Percentiles rank a stretch among this genome's conserved stretches.
Conservation (phyloP, 2,329 filamentous ascomycete species). For the Aspergillus clavatus region DNA sequence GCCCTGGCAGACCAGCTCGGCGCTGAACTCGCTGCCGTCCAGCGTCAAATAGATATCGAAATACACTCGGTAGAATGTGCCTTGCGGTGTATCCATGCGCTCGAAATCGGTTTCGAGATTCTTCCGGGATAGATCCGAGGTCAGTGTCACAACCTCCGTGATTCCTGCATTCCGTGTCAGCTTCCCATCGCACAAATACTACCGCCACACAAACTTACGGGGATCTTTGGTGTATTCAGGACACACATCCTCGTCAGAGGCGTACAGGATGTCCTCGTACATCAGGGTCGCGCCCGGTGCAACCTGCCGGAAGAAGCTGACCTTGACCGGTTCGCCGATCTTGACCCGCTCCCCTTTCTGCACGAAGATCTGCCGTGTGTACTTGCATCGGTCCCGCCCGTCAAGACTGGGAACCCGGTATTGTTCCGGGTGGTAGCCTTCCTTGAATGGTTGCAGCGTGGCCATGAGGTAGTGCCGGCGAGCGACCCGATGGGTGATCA, state of each 20-base stretch:
- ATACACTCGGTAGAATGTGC: conserved; percentile 80
- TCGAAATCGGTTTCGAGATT: conserved; percentile 99
- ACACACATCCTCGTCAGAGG: conserved; percentile 95
- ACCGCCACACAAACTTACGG: conserved; percentile 60
- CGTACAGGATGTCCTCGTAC: conserved; percentile 98
- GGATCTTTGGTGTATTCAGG: conserved; percentile 99
- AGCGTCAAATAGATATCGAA: conserved; percentile 79
- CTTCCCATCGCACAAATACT: not conserved
- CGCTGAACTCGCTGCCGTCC: conserved; percentile 96
- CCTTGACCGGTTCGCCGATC: conserved; percentile 98
- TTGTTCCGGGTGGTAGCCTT: conserved; percentile 95
- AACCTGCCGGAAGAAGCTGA: conserved; percentile 96
- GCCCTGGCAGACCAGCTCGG: conserved; percentile 96
- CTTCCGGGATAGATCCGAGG: conserved; percentile 93
- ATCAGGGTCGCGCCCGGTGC: conserved; percentile 95
- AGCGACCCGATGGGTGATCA: conserved; percentile 94
- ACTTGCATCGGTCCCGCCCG: conserved; percentile 97
- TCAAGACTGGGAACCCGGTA: conserved; percentile 96
- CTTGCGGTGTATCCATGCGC: conserved; percentile 97
- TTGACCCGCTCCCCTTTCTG: conserved; percentile 98
- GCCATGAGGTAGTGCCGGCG: conserved; percentile 99
- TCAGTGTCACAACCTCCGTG: conserved; percentile 97
- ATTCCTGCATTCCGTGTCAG: conserved; percentile 59
- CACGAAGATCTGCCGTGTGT: conserved; percentile 96
- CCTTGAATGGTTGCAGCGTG: conserved; percentile 96